Conservation (phyloP, 345 rosid genomes). For the Lumnitzera littorea region DNA sequence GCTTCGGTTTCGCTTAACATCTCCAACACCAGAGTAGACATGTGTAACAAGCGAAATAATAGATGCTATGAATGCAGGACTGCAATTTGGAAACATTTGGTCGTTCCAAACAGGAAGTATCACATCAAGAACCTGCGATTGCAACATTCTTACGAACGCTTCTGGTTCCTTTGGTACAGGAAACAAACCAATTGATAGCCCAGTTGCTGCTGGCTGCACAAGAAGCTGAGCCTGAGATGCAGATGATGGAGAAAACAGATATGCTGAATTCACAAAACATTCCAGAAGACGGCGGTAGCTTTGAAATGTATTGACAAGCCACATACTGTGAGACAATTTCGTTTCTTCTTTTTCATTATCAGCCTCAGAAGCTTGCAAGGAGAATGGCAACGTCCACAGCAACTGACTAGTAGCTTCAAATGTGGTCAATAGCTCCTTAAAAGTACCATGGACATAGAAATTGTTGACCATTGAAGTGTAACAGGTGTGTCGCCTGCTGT, state of each 20-base stretch:
- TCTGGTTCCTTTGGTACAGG: constrained; percentile 95
- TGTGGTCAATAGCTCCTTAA: constrained; percentile 81
- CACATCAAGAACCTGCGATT: constrained; percentile 86
- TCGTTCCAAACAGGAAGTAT: constrained; percentile 88
- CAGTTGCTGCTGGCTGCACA: constrained; percentile 80
- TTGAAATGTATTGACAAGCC: constrained; percentile 83
- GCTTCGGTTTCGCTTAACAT: constrained; percentile 62
- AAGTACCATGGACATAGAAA: constrained; percentile 87
- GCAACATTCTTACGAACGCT: constrained; percentile 74
- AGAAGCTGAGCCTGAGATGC: constrained; percentile 83
- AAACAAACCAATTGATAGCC: constrained; percentile 82
- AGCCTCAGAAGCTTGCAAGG: constrained; percentile 37
- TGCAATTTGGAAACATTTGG: constrained; percentile 67
- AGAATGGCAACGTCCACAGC: constrained; percentile 68
- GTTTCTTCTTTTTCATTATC: constrained; percentile 69
- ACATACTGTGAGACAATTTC: constrained; percentile 48
- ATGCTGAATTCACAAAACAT: constrained; percentile 75
- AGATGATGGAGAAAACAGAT: constrained; percentile 59
- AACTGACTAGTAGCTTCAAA: constrained; percentile 94
- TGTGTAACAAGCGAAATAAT: constrained; percentile 71
- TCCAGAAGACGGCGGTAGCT: constrained; percentile 72
- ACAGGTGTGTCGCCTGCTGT: constrained; percentile 74
- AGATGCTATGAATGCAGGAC: constrained; percentile 66
- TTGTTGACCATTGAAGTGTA: constrained; percentile 82
- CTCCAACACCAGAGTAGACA: constrained; percentile 83